Evolutionary conservation across 1,284 basidiomycete species (phyloP).

Genomic region (Marasmius tenuissimus): DNA sequence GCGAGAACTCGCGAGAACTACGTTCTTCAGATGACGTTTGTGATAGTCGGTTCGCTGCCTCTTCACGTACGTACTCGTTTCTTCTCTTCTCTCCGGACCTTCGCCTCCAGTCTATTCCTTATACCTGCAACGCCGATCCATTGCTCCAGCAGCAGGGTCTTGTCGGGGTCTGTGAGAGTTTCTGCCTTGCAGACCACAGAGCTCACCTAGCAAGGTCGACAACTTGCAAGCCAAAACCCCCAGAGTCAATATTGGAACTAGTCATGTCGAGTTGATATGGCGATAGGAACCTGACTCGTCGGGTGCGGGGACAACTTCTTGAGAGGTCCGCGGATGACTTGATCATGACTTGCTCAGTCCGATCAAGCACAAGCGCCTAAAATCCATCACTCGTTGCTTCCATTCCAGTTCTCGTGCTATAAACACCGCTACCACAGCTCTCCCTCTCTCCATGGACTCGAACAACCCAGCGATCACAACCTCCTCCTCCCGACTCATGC

Average conservation of each 20-base stretch:
- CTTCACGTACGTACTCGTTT: constrained; percentile 41
- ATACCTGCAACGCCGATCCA: neutral
- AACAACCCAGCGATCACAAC: constrained; percentile 22
- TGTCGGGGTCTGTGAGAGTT: neutral
- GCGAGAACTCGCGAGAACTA: neutral
- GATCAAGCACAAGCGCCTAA: too few species aligned
- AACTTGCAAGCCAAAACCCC: neutral
- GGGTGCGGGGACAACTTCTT: neutral
- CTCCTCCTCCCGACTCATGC: constrained; percentile 42
- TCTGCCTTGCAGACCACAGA: neutral
- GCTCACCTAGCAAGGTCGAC: neutral
- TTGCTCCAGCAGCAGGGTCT: neutral
- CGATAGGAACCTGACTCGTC: neutral
- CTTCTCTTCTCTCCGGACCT: constrained; percentile 5
- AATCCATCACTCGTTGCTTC: too few species aligned
- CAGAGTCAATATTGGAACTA: neutral
- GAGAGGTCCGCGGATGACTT: neutral
- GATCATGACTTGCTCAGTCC: neutral
- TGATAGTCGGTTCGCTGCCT: constrained; percentile 52
- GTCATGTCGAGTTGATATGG: neutral
- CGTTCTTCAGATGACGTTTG: neutral
- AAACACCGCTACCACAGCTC: constrained; percentile 1
- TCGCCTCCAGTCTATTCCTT: neutral
- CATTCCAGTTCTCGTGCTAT: too few species aligned
- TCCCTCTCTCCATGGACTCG: constrained; percentile 13